These are phyloP conservation scores for Phytophthora pluvialis DNA, from an alignment of 352 stramenopile species.

Conservation along the genomic window DNA sequence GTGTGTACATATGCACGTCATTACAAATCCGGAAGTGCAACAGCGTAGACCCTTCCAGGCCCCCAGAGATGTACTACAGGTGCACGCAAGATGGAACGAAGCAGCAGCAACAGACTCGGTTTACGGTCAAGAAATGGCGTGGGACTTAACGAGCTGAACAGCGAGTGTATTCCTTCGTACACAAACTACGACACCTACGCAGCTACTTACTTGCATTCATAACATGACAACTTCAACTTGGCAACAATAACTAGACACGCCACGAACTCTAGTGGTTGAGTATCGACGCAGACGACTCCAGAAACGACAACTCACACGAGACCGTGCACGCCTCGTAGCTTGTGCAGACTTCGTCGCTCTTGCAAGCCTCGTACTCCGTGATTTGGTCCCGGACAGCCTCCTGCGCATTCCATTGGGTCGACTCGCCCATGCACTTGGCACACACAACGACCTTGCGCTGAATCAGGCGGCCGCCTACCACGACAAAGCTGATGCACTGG, in stretches of 20 bases:
- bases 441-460: constrained; percentile 50
- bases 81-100: neutral
- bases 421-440: constrained; percentile 40
- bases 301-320: constrained; percentile 18
- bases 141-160: neutral
- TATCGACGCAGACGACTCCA: constrained; percentile 24
- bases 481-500: constrained; percentile 47
- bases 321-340: constrained; percentile 24
- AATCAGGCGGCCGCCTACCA: constrained; percentile 26
- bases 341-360: constrained; percentile 9
- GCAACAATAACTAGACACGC: too few relatives aligned
- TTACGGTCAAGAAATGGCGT: neutral
- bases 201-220: constrained; percentile 3
- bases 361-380: constrained; percentile 19
- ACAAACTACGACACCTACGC: neutral
- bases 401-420: constrained; percentile 35
- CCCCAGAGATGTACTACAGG: too few relatives aligned
- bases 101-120: neutral
- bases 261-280: constrained; percentile 6
- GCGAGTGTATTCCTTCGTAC: constrained; percentile 9
- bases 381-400: constrained; percentile 28
- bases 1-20: neutral
- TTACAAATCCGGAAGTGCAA: neutral
- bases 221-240: neutral
- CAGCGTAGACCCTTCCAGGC: neutral